A percentile compares a stretch with the other conserved stretches of the same genome.
Evolutionary conservation across 345 rosid genomes (phyloP).

Genomic region (Linum lewisii): DNA sequence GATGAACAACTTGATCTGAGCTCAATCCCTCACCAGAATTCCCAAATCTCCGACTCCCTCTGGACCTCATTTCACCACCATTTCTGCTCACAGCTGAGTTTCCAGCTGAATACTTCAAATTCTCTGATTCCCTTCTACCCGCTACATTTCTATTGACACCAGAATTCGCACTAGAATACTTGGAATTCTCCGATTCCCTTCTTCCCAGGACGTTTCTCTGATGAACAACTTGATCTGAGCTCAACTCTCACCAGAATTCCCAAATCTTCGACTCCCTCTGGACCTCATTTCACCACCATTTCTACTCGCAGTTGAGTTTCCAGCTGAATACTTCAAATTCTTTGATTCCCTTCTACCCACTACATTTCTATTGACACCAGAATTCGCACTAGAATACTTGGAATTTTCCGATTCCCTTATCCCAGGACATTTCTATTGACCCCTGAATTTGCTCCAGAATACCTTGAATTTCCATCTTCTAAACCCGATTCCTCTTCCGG

Average conservation of each 20-base stretch:
- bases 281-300: slow-evolving; percentile 6
- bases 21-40: neutral
- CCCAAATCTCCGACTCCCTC: slow-evolving; percentile 1
- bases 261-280: slow-evolving; percentile 1
- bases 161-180: slow-evolving; percentile 1
- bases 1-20: slow-evolving; percentile 8
- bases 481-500: neutral
- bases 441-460: no score
- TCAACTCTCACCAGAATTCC: slow-evolving; percentile 2
- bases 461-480: neutral
- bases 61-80: slow-evolving; percentile 6
- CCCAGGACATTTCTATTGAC: neutral
- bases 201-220: slow-evolving; percentile 14
- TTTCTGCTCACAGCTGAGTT: slow-evolving; percentile 1
- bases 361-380: neutral
- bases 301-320: slow-evolving; percentile 2
- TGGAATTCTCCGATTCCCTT: neutral
- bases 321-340: neutral
- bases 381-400: no score
- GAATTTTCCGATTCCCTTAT: no score
- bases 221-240: slow-evolving; percentile 7
- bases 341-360: neutral
- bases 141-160: neutral
- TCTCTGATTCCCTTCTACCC: slow-evolving; percentile 3
- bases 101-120: neutral